phyloP scores from a whole-genome alignment of 352 stramenopile species.

The Thraustochytrium sp. region DNA sequence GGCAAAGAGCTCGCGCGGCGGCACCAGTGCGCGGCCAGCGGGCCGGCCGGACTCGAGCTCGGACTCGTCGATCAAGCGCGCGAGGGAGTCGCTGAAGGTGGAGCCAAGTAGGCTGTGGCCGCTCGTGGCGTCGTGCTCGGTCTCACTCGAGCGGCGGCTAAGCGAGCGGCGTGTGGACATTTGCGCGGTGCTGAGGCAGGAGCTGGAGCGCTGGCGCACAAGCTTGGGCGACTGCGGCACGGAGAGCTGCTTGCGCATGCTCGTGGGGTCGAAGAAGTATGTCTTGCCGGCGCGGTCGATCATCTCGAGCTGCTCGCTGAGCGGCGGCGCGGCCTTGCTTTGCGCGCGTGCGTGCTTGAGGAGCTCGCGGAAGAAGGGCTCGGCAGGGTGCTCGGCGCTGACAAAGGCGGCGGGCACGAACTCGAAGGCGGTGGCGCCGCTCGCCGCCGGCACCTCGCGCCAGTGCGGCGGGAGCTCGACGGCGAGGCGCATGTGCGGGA shows the following conservation, averaged over 20 bases:
- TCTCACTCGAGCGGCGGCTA: too few species aligned
- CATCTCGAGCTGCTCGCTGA: background rate
- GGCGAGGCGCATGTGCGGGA: conserved; percentile 27
- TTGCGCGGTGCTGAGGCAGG: background rate
- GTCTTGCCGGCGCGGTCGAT: background rate
- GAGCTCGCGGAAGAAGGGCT: background rate
- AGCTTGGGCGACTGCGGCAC: background rate
- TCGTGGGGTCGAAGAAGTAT: conserved; percentile 4
- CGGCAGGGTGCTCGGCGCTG: background rate
- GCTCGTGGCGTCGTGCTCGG: too few species aligned
- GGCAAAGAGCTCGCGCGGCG: background rate
- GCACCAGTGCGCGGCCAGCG: background rate
- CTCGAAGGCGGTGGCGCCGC: background rate
- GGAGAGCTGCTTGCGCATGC: conserved; percentile 11
- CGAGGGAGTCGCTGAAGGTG: background rate
- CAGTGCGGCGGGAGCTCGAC: conserved; percentile 6
- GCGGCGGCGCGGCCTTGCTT: background rate
- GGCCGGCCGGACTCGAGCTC: background rate
- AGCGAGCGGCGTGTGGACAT: background rate
- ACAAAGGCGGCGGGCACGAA: background rate
- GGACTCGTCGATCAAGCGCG: background rate
- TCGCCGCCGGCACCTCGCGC: background rate
- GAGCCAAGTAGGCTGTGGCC: too few species aligned
- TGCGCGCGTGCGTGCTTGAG: background rate
- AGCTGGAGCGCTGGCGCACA: background rate